Percentiles rank a stretch among this genome's conserved stretches.
phyloP scores from a whole-genome alignment of 2,329 filamentous ascomycete species.

The Aspergillus sp. region DNA sequence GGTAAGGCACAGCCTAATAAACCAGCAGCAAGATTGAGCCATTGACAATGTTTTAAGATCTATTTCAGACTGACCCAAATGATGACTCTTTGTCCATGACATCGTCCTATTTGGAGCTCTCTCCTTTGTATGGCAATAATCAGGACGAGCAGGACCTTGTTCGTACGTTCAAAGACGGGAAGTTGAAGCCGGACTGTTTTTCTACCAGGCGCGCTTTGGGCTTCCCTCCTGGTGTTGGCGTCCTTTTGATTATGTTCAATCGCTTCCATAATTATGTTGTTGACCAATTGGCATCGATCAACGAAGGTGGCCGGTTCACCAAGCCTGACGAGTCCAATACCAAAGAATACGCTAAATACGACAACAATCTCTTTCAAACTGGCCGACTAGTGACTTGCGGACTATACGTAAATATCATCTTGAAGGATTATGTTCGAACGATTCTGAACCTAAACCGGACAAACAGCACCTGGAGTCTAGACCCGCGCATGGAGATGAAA shows the following conservation, averaged over 20 bases:
- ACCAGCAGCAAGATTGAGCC: background rate
- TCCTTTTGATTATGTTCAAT: conserved; percentile 67
- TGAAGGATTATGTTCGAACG: conserved; percentile 61
- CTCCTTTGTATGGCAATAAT: conserved; percentile 70
- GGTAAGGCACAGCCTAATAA: conserved; percentile 28
- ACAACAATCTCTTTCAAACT: conserved; percentile 53
- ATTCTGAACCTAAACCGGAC: conserved; percentile 62
- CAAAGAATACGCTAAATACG: conserved; percentile 37
- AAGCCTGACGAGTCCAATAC: conserved; percentile 42
- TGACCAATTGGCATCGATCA: conserved; percentile 63
- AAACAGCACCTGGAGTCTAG: conserved; percentile 61
- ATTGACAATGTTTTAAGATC: conserved; percentile 45
- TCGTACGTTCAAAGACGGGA: conserved; percentile 64
- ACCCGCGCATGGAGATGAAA: conserved; percentile 61
- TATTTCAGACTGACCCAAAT: conserved; percentile 64
- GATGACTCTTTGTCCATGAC: conserved; percentile 66
- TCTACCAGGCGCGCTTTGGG: conserved; percentile 63
- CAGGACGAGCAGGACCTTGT: conserved; percentile 62
- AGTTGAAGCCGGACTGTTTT: conserved; percentile 70
- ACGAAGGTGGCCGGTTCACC: conserved; percentile 68
- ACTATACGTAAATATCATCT: conserved; percentile 56
- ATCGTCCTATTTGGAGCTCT: conserved; percentile 73
- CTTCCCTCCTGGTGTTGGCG: conserved; percentile 68
- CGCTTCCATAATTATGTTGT: conserved; percentile 70
- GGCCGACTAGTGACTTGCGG: conserved; percentile 55